Conservation (phyloP, 2,329 filamentous ascomycete species). For the Colletotrichum eleusines region DNA sequence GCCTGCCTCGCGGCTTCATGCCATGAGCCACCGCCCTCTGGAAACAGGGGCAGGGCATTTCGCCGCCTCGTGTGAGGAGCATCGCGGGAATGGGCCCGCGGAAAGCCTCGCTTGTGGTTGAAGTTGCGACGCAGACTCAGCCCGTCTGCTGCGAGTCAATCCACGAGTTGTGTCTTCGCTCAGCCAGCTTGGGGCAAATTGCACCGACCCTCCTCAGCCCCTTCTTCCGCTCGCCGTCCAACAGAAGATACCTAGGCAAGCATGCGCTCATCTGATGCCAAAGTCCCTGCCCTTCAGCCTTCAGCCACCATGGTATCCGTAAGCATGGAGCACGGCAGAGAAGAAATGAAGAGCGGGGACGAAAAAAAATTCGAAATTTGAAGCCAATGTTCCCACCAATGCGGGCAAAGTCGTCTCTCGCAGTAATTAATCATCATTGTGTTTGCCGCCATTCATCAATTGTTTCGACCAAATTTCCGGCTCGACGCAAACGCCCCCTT, state of each 20-base stretch:
- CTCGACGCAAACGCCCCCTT: constrained; percentile 1
- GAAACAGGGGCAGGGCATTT: constrained; percentile 19
- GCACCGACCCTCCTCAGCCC: constrained; percentile 38
- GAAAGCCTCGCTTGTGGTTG: constrained; percentile 21
- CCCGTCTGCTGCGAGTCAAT: constrained; percentile 27
- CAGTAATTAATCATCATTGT: constrained; percentile 6
- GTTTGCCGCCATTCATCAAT: constrained; percentile 7
- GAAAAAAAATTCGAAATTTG: constrained; percentile 6
- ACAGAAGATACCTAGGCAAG: constrained; percentile 18
- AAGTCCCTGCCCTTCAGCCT: constrained; percentile 22
- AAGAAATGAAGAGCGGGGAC: neutral
- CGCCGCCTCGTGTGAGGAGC: neutral
- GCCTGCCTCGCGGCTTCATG: constrained; percentile 14
- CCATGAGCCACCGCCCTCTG: constrained; percentile 1
- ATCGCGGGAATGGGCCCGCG: constrained; percentile 5
- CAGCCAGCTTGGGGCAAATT: constrained; percentile 40
- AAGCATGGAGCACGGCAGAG: neutral
- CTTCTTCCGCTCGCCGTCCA: constrained; percentile 22
- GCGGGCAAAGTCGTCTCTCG: constrained; percentile 15
- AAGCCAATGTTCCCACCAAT: neutral
- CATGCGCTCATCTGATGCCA: constrained; percentile 21
- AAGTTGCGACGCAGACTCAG: constrained; percentile 22
- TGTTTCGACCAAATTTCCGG: constrained; percentile 37
- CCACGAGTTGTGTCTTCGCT: constrained; percentile 24
- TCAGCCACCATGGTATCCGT: constrained; percentile 14